phyloP scores from a whole-genome alignment of 129 eudicot species.

The Tanacetum coccineum region DNA sequence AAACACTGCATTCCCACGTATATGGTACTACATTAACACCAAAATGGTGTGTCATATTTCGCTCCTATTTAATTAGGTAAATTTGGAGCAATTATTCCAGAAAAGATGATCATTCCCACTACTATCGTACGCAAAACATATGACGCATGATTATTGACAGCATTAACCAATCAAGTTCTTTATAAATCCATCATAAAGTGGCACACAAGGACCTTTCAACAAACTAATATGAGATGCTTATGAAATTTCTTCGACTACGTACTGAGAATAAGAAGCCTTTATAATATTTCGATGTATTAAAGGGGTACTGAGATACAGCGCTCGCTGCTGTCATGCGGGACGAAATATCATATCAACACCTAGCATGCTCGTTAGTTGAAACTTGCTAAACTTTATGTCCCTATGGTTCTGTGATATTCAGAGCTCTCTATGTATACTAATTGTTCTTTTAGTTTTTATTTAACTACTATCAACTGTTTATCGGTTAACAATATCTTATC shows the following conservation, averaged over 20 bases:
- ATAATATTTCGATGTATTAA: slow-evolving; percentile 61
- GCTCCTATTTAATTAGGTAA: background rate
- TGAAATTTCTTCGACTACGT: slow-evolving; percentile 55
- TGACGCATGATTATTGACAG: background rate
- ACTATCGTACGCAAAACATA: background rate
- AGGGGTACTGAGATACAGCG: slow-evolving; percentile 36
- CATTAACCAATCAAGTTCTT: background rate
- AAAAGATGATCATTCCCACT: background rate
- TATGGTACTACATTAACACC: background rate
- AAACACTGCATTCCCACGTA: background rate
- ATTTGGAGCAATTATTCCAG: background rate
- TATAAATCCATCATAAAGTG: too few species aligned
- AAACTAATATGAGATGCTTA: too few species aligned
- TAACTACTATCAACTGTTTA: slow-evolving; percentile 3
- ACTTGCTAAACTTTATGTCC: background rate
- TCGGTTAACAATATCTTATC: slow-evolving; percentile 2
- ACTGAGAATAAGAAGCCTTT: slow-evolving; percentile 53
- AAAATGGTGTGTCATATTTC: background rate
- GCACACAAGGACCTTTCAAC: too few species aligned
- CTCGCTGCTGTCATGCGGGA: too few species aligned
- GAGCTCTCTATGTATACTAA: too few species aligned
- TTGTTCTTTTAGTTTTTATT: slow-evolving; percentile 7
- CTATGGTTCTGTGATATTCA: background rate
- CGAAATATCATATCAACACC: too few species aligned
- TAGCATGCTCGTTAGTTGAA: too few species aligned